These are phyloP conservation scores for Tetrahymena borealis DNA, from an alignment of 73 alveolate species.

Conservation along the genomic window DNA sequence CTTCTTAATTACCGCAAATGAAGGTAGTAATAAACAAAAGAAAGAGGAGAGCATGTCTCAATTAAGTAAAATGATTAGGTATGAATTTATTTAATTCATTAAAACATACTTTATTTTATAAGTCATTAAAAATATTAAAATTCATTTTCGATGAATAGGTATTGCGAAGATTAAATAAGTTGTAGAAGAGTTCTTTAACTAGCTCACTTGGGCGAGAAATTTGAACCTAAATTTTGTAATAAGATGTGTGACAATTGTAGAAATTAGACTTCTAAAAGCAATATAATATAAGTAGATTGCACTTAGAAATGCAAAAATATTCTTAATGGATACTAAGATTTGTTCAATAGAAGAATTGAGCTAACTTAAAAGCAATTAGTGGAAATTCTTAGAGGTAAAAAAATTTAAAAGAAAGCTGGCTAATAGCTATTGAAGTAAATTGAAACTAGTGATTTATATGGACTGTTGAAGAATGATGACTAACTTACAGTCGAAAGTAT, in stretches of 20 bases:
- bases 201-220: slow-evolving; percentile 45
- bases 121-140: neutral
- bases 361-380: neutral
- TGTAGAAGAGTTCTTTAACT: slow-evolving; percentile 49
- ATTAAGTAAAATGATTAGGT: neutral
- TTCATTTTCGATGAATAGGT: neutral
- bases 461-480: neutral
- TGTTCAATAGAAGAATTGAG: neutral
- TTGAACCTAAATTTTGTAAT: slow-evolving; percentile 23
- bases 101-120: too few species aligned
- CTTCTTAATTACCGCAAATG: slow-evolving; percentile 6
- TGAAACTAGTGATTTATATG: neutral
- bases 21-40: neutral
- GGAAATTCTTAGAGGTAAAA: neutral
- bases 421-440: neutral
- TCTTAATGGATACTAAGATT: neutral
- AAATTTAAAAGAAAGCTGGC: neutral
- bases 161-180: slow-evolving; percentile 8
- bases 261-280: neutral
- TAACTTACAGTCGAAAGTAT: neutral
- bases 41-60: neutral
- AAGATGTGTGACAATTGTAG: slow-evolving; percentile 34
- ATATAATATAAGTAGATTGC: neutral
- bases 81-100: too few species aligned
- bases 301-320: neutral